Evolutionary conservation across 202 grass and related monocot genomes (phyloP).

Genomic region (Brachypodium distachyon): DNA sequence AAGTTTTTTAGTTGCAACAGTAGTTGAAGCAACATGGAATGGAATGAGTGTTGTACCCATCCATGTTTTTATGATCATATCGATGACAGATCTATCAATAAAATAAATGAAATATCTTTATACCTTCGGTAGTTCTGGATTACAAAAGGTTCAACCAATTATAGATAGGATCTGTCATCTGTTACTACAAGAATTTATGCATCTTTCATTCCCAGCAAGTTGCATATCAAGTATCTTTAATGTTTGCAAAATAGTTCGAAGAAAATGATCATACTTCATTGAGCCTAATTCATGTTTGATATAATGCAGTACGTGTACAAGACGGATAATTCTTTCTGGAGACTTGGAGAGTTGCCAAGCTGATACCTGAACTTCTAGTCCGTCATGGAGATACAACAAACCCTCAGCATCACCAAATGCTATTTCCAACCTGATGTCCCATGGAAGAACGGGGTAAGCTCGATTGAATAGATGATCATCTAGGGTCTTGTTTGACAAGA

Average conservation of each 20-base stretch:
- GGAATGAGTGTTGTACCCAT: background rate
- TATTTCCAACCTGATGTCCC: conserved; percentile 51
- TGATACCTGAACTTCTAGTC: conserved; percentile 66
- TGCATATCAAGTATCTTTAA: background rate
- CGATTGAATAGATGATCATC: conserved; percentile 67
- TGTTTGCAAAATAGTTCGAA: background rate
- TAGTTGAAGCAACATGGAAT: background rate
- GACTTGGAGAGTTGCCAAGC: background rate
- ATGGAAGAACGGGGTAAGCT: conserved; percentile 55
- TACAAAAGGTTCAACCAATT: background rate
- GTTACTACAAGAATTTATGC: background rate
- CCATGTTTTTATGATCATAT: background rate
- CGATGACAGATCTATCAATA: background rate
- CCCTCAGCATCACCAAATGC: conserved; percentile 44
- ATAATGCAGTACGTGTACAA: background rate
- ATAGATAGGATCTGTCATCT: background rate
- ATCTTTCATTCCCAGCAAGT: background rate
- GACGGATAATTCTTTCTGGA: background rate
- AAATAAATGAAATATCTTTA: background rate
- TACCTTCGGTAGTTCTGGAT: background rate
- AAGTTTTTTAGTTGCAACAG: no score
- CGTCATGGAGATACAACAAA: conserved; percentile 66
- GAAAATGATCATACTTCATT: background rate
- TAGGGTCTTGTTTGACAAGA: conserved; percentile 61
- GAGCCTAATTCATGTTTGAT: background rate